phyloP scores from a whole-genome alignment of 441 rosid genomes.

The Brassica hybrid region DNA sequence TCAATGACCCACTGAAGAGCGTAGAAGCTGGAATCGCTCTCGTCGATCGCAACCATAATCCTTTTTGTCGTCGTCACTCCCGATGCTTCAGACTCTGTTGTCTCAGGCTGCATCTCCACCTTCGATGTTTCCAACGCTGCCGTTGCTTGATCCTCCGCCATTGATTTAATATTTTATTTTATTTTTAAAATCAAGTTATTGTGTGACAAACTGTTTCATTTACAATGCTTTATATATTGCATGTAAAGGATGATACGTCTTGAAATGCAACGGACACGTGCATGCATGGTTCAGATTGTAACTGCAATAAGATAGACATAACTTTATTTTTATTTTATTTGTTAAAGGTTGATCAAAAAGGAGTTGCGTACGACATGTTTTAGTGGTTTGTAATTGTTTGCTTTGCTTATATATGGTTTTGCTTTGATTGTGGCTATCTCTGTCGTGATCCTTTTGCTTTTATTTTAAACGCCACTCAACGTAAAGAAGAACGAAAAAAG shows the following conservation, averaged over 20 bases:
- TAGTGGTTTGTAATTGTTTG: conserved; percentile 25
- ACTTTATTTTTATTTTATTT: neutral
- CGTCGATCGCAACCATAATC: conserved; percentile 69
- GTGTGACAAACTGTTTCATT: conserved; percentile 19
- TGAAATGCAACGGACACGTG: neutral
- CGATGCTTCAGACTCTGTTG: conserved; percentile 18
- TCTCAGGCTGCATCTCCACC: conserved; percentile 39
- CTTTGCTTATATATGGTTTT: conserved; percentile 25
- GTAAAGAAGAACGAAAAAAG: neutral
- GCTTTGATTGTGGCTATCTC: conserved; percentile 30
- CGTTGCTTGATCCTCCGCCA: conserved; percentile 34
- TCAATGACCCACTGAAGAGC: conserved; percentile 75
- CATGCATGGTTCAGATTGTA: conserved; percentile 24
- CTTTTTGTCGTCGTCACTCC: conserved; percentile 35
- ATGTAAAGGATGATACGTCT: conserved; percentile 28
- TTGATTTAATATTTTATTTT: neutral
- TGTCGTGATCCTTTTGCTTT: conserved; percentile 24
- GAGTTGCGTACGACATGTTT: conserved; percentile 18
- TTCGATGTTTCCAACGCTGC: conserved; percentile 5
- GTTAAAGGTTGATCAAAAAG: conserved; percentile 3
- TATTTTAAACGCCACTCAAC: conserved; percentile 19
- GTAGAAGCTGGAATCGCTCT: conserved; percentile 74
- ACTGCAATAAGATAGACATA: conserved; percentile 22
- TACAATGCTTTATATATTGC: conserved; percentile 27
- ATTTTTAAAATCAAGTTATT: neutral